Percentiles rank a stretch among this genome's conserved stretches.
Conservation (phyloP, 2,329 filamentous ascomycete genomes). For the Rutstroemia sydowiana region DNA sequence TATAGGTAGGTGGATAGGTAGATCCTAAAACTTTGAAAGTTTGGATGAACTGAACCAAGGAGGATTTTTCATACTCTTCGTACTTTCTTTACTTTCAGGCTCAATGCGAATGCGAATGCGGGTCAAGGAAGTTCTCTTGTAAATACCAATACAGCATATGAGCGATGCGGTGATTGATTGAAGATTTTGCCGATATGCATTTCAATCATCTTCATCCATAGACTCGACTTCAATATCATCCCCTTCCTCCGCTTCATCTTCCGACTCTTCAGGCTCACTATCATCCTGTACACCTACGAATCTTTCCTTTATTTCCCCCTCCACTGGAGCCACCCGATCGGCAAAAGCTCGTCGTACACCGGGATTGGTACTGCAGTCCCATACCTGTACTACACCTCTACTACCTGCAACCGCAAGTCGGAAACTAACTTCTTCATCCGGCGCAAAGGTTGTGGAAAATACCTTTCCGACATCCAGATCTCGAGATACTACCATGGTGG, state of each 20-base stretch:
- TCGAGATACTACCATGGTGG: slow-evolving; percentile 82
- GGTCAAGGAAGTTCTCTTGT: too few species aligned
- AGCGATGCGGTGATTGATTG: neutral
- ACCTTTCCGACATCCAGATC: slow-evolving; percentile 93
- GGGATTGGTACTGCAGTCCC: slow-evolving; percentile 73
- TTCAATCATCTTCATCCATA: slow-evolving; percentile 48
- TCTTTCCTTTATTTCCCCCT: slow-evolving; percentile 64
- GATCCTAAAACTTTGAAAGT: neutral
- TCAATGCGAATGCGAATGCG: too few species aligned
- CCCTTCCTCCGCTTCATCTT: slow-evolving; percentile 50
- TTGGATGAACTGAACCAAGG: neutral
- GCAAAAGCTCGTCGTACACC: slow-evolving; percentile 82
- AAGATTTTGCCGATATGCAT: neutral
- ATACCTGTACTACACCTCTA: slow-evolving; percentile 86
- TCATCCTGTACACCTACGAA: slow-evolving; percentile 66
- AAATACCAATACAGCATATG: neutral
- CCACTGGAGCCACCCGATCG: slow-evolving; percentile 53
- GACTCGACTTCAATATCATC: slow-evolving; percentile 42
- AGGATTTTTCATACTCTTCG: too few species aligned
- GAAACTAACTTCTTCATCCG: slow-evolving; percentile 86
- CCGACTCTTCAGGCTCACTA: slow-evolving; percentile 44
- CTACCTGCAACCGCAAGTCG: slow-evolving; percentile 88
- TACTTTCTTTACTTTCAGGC: too few species aligned
- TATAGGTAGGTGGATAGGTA: neutral
- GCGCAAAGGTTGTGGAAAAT: slow-evolving; percentile 84